These are phyloP conservation scores for Alternaria hordeiaustralica DNA, from an alignment of 2,329 filamentous ascomycete genomes.

Conservation along the genomic window DNA sequence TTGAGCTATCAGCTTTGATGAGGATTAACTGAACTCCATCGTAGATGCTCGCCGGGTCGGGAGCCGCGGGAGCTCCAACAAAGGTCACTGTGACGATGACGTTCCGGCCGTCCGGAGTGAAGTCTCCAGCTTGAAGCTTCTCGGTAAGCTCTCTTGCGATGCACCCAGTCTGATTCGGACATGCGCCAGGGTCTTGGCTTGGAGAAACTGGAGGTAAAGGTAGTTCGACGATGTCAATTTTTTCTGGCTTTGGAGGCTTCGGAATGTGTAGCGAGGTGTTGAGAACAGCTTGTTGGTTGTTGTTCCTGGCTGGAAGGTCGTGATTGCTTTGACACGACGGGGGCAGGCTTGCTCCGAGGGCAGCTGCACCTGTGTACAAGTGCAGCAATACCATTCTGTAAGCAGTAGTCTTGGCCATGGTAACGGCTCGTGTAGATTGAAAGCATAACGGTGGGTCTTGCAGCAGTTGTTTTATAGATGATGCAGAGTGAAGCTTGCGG, in stretches of 20 bases:
- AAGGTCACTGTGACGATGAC: slow-evolving; percentile 52
- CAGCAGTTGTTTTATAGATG: background rate
- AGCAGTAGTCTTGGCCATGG: background rate
- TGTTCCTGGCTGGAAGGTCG: background rate
- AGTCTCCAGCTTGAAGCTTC: slow-evolving; percentile 41
- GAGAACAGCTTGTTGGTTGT: background rate
- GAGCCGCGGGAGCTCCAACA: slow-evolving; percentile 51
- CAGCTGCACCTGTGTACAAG: background rate
- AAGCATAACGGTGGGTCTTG: background rate
- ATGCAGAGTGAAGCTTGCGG: background rate
- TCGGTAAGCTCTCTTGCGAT: slow-evolving; percentile 25
- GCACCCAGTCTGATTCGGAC: slow-evolving; percentile 50
- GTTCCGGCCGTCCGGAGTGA: slow-evolving; percentile 54
- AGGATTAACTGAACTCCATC: slow-evolving; percentile 51
- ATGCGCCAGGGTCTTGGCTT: slow-evolving; percentile 37
- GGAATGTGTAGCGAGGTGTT: background rate
- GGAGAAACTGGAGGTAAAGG: slow-evolving; percentile 48
- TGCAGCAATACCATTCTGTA: background rate
- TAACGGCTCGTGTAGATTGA: background rate
- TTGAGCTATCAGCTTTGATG: slow-evolving; percentile 45
- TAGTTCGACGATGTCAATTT: slow-evolving; percentile 43
- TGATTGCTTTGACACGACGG: background rate
- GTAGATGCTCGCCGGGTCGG: slow-evolving; percentile 53
- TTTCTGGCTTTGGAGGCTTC: background rate
- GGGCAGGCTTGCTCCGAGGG: background rate